Base-by-base conservation (phyloP, 2,329 filamentous ascomycete genomes). In the Paraphoma chrysanthemicola region DNA sequence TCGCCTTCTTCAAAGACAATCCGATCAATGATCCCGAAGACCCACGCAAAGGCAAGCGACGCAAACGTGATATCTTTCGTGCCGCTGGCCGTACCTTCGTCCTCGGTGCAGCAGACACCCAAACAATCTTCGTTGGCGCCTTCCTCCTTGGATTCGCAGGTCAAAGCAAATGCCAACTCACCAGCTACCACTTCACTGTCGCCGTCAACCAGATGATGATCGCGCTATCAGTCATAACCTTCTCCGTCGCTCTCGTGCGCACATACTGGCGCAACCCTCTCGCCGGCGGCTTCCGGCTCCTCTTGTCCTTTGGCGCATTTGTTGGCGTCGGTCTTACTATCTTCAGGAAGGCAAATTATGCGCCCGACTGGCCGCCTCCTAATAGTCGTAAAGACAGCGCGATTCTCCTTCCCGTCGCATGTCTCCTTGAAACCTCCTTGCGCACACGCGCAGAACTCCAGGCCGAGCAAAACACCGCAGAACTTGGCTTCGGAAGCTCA, bases 191-290 rank as follows among this genome's bases (percentile, higher is more conserved):
- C 12, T 52, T 52, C 18, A 45, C 42, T 11, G 49, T 52, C 3
- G 49, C 49, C 17, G 31, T 46, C 49, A 45, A 52, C 33, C 49
- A 52, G 18, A 52, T 52, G 49, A 52, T 52, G 49, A 46, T 52
- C 17, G 49, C 49, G 6, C 23, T 52, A 8, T 36, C 49, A 4
- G 49, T 46, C 11, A 52, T 52, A n/a, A 52, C 49, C 5, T 52
- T 52, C 16, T 52, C 49, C 3, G 49, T 52, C 17, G 49, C 49
- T 4, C 12, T 52, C 17, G 49, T 52, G 1, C 42, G 49, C 7
- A 52, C 49, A 41, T 52, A 52, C 33, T 52, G 49, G 49, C 49
- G 49, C 11, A 52, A 52, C 18, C 49, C 49, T 5, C 49, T 52
- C 6, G 49, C 43, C 7, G 49, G 42, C 11, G 43, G 31, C 3